Base-by-base conservation (phyloP, 306 rosid genomes). In the Lotus japonicus region DNA sequence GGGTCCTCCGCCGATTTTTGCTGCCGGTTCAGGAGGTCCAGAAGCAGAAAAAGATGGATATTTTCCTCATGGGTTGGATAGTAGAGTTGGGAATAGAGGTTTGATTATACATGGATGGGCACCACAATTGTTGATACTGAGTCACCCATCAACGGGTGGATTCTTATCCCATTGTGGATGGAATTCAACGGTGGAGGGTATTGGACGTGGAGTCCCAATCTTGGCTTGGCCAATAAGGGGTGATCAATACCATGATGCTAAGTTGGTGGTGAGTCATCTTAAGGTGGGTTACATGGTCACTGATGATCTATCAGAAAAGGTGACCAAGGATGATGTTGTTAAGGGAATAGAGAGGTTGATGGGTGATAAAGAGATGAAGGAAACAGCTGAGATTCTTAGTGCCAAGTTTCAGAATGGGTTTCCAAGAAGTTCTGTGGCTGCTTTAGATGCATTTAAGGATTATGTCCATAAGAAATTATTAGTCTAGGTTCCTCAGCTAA, bases 41-140 rank as follows among this genome's bases (percentile, higher is more conserved):
- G 42, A 66, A 17, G 9, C 4, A 0, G 74, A 66, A n/a, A 83
- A 66, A n/a, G 84, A 71, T 16, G 86, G 77, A 0, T 81, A 81
- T 70, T 81, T 55, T 45, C 88, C 90, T 3, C 72, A 72, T 2
- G 92, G 75, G n/a, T 49, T 86, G 26, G 81, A 79, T 0, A 12
- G 9, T 1, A 60, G 42, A 38, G 85, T 84, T 2, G 88, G 91
- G 11, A 15, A 53, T 0, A 78, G 83, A 21, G 94, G 91, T 12
- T n/a, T 89, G 85, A 80, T 89, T 38, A 85, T 87, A 75, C 21
- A 58, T 0, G 96, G 94, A 0, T 87, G 94, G 94, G 96, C 94
- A 2, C 94, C 96, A 9, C 96, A 87, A 9, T 17, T 89, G 44
- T 4, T 89, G 77, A 89, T 89, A 39, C 84, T 89, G 66, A 89